phyloP scores from a whole-genome alignment of 2,329 filamentous ascomycete genomes.

The Ceratocystis alfenasii region DNA sequence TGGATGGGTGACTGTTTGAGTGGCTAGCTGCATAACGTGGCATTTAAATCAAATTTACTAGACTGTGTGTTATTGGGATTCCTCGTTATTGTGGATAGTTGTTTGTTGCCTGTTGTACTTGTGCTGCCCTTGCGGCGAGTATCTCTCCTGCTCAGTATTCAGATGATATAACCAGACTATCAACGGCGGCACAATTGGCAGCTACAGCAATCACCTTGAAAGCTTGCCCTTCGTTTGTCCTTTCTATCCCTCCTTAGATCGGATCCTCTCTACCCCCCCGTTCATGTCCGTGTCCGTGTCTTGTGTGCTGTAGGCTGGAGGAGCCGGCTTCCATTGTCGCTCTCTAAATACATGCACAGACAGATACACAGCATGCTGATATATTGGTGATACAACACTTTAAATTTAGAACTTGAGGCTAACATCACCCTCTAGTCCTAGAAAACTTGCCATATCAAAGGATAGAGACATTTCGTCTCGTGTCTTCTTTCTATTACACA shows the following conservation, averaged over 20 bases:
- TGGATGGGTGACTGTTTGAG: not conserved
- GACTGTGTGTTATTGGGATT: too few relatives aligned
- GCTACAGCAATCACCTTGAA: too few relatives aligned
- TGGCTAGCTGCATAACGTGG: not conserved
- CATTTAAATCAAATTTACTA: too few relatives aligned
- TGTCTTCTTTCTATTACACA: slow-evolving; percentile 7
- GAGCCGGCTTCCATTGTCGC: not conserved
- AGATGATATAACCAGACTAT: too few relatives aligned
- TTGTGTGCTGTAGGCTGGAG: not conserved
- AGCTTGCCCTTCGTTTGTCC: too few relatives aligned
- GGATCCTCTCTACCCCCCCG: too few relatives aligned
- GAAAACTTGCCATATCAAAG: not conserved
- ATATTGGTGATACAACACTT: not conserved
- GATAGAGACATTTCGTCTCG: not conserved
- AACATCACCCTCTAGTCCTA: not conserved
- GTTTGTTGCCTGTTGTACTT: too few relatives aligned
- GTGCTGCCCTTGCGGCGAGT: too few relatives aligned
- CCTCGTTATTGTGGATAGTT: too few relatives aligned
- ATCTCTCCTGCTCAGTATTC: too few relatives aligned
- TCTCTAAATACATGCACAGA: not conserved
- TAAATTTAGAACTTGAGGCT: not conserved
- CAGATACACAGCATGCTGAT: not conserved
- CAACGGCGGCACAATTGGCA: too few relatives aligned
- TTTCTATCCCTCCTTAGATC: too few relatives aligned
- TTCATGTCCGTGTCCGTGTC: not conserved